phyloP scores from a whole-genome alignment of 371 early-diverging fungal species.

The Syncephalastrum sp. region DNA sequence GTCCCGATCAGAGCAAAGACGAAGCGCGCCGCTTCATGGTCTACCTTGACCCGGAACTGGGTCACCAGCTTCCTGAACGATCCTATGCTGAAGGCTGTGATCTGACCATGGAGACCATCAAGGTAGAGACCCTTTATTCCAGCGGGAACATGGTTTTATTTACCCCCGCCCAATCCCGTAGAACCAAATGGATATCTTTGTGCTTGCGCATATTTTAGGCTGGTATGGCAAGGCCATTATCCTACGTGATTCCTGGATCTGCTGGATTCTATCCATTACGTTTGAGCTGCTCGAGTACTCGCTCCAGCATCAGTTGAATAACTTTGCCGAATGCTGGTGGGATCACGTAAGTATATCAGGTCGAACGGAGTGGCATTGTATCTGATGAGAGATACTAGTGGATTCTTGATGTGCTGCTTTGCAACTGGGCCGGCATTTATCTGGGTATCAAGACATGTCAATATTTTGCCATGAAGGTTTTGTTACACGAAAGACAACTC shows the following conservation, averaged over 20 bases:
- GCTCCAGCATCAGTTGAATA: slow-evolving; percentile 92
- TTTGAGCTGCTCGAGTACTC: slow-evolving; percentile 97
- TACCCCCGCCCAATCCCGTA: slow-evolving; percentile 17
- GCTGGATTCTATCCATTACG: slow-evolving; percentile 92
- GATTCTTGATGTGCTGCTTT: slow-evolving; percentile 92
- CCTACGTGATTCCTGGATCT: slow-evolving; percentile 90
- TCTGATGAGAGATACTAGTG: slow-evolving; percentile 56
- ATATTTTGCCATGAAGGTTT: slow-evolving; percentile 88
- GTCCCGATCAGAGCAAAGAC: slow-evolving; percentile 67
- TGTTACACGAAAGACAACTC: not conserved
- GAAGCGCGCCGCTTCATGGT: slow-evolving; percentile 79
- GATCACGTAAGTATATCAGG: slow-evolving; percentile 77
- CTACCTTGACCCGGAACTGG: slow-evolving; percentile 79
- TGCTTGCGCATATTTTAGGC: slow-evolving; percentile 91
- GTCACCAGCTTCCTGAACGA: slow-evolving; percentile 83
- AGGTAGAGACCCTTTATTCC: slow-evolving; percentile 38
- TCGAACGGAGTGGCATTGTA: not conserved
- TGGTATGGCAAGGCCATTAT: slow-evolving; percentile 95
- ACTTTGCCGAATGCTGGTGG: slow-evolving; percentile 99
- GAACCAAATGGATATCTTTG: slow-evolving; percentile 92
- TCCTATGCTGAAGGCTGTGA: slow-evolving; percentile 91
- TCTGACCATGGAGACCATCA: slow-evolving; percentile 71
- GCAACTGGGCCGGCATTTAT: slow-evolving; percentile 94
- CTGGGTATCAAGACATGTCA: slow-evolving; percentile 97
- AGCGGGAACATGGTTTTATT: not conserved